phyloP scores from a whole-genome alignment of 352 stramenopile species.

The Pythium dissimile region DNA sequence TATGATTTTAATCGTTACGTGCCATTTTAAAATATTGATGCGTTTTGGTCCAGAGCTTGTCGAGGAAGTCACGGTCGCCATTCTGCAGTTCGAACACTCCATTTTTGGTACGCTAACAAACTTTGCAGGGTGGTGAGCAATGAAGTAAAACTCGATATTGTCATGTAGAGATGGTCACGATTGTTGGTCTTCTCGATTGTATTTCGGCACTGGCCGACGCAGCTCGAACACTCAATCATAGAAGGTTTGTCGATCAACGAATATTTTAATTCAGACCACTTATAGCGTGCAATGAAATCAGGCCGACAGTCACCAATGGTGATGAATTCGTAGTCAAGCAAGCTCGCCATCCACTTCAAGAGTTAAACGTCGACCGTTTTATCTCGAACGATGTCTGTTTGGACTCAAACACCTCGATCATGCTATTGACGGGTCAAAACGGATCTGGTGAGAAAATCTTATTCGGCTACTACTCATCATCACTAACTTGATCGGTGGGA shows the following conservation, averaged over 20 bases:
- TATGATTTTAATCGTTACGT: too few relatives aligned
- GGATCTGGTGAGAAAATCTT: conserved; percentile 80
- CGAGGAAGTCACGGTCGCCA: conserved; percentile 65
- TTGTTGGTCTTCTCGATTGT: conserved; percentile 69
- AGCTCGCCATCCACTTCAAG: conserved; percentile 78
- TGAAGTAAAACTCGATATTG: too few relatives aligned
- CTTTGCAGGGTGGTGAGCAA: too few relatives aligned
- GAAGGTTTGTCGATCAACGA: conserved; percentile 27
- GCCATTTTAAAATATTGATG: background rate
- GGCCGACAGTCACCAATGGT: conserved; percentile 43
- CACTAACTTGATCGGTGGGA: too few relatives aligned
- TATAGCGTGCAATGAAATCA: background rate
- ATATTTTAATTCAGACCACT: too few relatives aligned
- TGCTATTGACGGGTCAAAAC: conserved; percentile 81
- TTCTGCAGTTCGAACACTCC: conserved; percentile 67
- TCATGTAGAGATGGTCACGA: conserved; percentile 68
- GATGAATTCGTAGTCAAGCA: conserved; percentile 52
- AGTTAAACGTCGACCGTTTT: conserved; percentile 78
- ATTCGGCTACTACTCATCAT: too few relatives aligned
- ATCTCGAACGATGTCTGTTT: conserved; percentile 78
- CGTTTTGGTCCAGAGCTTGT: conserved; percentile 43
- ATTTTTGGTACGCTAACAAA: conserved; percentile 66
- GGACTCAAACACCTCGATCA: conserved; percentile 36
- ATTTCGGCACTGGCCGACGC: conserved; percentile 61
- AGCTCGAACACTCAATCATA: conserved; percentile 74